Base-by-base conservation (phyloP, 2,329 filamentous ascomycete species). In the Paraphoma sp. region DNA sequence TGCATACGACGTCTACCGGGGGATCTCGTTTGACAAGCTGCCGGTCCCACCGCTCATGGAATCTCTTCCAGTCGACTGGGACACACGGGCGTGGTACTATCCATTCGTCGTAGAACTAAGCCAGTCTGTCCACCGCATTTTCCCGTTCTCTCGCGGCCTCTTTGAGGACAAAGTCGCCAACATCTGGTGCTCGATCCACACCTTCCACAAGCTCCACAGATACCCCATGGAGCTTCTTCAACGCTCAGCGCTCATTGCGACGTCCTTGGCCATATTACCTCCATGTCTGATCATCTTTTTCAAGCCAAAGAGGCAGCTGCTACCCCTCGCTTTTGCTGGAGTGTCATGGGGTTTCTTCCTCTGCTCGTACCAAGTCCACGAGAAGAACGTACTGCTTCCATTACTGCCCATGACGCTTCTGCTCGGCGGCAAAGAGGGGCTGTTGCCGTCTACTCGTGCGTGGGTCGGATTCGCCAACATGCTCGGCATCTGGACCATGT, bases 161-260 rank as follows among this genome's bases (percentile, higher is more conserved):
- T 99, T 98, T 70, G 96, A 99, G 79, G 95, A 98, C 81, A 99
- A 99, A 78, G 96, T 99, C 17, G 95, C 95, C 70, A 99, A 99
- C 74, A 90, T 97, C 70, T 99, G 95, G 95, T 99, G 95, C 74
- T 89, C 93, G 4, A 83, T 94, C 53, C 96, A 98, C 73, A 89
- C 95, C 0, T 83, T 96, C 53, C 83, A 97, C 79, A 99, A 99
- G 79, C 86, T 99, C 38, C 86, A 90, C 60, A 81, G 86, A 16
- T 95, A 92, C 64, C 87, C 91, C 0, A 77, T 87, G 2, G 83
- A 85, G 7, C 75, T 92, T 6, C 85, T 99, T 30, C 92, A 96
- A 73, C 86, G 86, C 51, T 86, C 87, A 1, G 92, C 95, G 2
- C 83, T 97, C 1, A 79, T 84, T 0, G 84, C 89, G 1, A 99